Conservation (phyloP, 2,329 filamentous ascomycete species). For the Fusarium xyrophilum region DNA sequence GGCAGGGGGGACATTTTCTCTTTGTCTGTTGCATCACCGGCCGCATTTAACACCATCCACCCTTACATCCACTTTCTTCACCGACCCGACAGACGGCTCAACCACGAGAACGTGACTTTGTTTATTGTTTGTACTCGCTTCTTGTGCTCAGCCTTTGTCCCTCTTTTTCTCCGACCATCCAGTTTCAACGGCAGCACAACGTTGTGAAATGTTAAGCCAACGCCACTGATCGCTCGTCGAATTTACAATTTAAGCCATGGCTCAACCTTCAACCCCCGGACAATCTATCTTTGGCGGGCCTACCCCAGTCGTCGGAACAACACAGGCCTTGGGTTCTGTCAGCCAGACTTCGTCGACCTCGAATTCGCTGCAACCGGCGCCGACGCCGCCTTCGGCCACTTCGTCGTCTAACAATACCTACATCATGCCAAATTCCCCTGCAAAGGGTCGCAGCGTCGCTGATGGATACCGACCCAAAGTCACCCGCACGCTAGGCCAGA, state of each 20-base stretch:
- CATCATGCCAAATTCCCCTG: slow-evolving; percentile 87
- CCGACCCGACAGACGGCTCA: slow-evolving; percentile 35
- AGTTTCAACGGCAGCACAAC: slow-evolving; percentile 12
- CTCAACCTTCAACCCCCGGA: slow-evolving; percentile 55
- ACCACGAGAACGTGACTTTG: slow-evolving; percentile 7
- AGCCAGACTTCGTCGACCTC: slow-evolving; percentile 42
- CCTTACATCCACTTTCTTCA: slow-evolving; percentile 26
- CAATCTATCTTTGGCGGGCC: slow-evolving; percentile 59
- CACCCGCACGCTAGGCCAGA: slow-evolving; percentile 76
- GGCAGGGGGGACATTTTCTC: slow-evolving; percentile 31
- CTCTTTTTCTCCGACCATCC: not conserved
- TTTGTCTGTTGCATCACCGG: slow-evolving; percentile 26
- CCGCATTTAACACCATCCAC: slow-evolving; percentile 26
- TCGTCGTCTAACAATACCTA: slow-evolving; percentile 77
- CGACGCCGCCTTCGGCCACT: slow-evolving; percentile 37
- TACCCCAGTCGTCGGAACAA: slow-evolving; percentile 39
- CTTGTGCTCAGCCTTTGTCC: not conserved
- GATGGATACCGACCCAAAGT: slow-evolving; percentile 88
- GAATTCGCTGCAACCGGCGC: slow-evolving; percentile 36
- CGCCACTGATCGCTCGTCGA: slow-evolving; percentile 29
- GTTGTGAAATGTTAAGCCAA: slow-evolving; percentile 36
- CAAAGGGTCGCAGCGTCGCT: slow-evolving; percentile 67
- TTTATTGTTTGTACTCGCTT: not conserved
- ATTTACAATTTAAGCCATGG: slow-evolving; percentile 47
- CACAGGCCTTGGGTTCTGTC: slow-evolving; percentile 35